These are phyloP conservation scores for Bruguiera hainesii DNA, from an alignment of 441 rosid species.

Conservation along the genomic window DNA sequence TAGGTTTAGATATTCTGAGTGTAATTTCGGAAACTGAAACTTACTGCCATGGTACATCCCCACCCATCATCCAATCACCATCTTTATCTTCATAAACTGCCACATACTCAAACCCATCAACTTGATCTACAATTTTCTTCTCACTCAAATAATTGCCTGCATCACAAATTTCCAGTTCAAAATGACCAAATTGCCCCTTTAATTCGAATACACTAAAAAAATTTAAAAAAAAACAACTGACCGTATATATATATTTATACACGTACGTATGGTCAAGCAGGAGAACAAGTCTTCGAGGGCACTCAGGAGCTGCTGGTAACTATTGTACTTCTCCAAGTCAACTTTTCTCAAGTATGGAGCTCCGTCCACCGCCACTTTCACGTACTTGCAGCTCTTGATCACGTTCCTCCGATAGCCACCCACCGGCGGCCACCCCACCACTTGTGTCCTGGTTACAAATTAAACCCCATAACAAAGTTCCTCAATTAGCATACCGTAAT, in stretches of 20 bases:
- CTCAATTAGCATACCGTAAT: too few species aligned
- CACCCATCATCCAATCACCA: slow-evolving; percentile 72
- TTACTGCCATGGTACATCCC: slow-evolving; percentile 79
- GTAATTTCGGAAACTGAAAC: slow-evolving; percentile 32
- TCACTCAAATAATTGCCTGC: slow-evolving; percentile 39
- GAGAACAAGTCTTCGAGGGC: slow-evolving; percentile 48
- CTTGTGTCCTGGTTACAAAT: slow-evolving; percentile 33
- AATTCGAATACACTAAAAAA: not conserved
- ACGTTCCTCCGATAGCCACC: slow-evolving; percentile 36
- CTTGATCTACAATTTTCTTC: slow-evolving; percentile 28
- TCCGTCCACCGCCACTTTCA: slow-evolving; percentile 70
- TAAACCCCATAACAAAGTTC: not conserved
- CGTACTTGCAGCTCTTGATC: slow-evolving; percentile 42
- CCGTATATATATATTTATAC: not conserved
- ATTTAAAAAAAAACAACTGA: not conserved
- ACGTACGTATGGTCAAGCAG: slow-evolving; percentile 39
- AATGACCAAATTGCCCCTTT: not conserved
- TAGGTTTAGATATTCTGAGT: not conserved
- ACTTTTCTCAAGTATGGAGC: slow-evolving; percentile 61
- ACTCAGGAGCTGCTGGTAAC: slow-evolving; percentile 37
- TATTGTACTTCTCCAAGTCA: slow-evolving; percentile 39
- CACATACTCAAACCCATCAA: slow-evolving; percentile 38
- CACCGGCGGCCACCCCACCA: slow-evolving; percentile 87
- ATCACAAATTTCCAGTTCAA: not conserved
- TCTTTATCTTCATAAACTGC: slow-evolving; percentile 69